Base-by-base conservation (phyloP, 73 alveolate genomes). In the Symbiodinium natans region DNA sequence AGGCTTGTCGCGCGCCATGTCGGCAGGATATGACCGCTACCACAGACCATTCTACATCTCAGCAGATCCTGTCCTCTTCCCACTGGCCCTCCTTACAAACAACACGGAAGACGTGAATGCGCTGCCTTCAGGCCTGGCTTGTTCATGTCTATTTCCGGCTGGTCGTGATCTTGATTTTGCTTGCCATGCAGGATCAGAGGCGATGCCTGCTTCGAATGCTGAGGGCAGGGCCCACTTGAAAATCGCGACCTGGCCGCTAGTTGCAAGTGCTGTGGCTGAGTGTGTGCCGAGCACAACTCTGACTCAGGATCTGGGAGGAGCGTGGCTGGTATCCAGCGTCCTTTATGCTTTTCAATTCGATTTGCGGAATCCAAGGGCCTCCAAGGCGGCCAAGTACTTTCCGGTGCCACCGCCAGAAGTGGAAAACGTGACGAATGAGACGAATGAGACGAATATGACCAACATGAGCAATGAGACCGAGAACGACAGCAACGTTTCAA, bases 1-100 rank as follows among this genome's bases (percentile, higher is more conserved):
- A 52, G 15, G 31, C 71, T 15, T 52, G 31, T 13, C 23, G 71
- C 5, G 3, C n/a, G 6, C n/a, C 71, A 4, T 68, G 7, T 31
- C 54, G 41, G 23, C 29, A 88, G 95, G 95, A 88, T 63, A 88
- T 68, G 95, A 83, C n/a, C 95, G 95, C 71, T 39, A 39, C 73
- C 74, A 88, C 95, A 33, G 73, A 39, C 68, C 52, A 15, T 88
- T 88, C 42, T 56, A 88, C 85, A 36, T 27, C 25, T 88, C 95
- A 19, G 95, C 80, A 38, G 74, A 88, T 83, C 86, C 95, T 0
- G 33, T 68, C 34, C 34, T 88, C 25, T 88, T 88, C 86, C 86
- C 95, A 17, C 36, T 63, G 80, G 33, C 38, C 36, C 80, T 63
- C 36, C 80, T 63, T 36, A 63, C 80, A n/a, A 63, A 63, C 33